Evolutionary conservation across 1,284 basidiomycete genomes (phyloP), one percentile per base, ranked within the genome.

Genomic region (Ceratobasidium sp.): DNA sequence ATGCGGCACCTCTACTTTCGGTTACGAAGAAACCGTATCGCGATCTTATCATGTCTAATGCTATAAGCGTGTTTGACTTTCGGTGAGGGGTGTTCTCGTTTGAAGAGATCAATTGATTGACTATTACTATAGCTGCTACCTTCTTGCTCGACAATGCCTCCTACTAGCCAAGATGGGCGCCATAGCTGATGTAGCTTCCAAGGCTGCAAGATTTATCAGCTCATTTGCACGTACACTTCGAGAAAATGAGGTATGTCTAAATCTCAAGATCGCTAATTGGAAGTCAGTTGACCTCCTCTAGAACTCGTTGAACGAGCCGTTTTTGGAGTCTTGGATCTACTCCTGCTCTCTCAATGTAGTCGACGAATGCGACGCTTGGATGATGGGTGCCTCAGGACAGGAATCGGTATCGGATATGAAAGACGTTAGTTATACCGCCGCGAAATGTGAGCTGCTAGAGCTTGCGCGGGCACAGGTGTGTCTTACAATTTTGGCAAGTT

Each of bases 311-410:
- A 92, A 94, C 0, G 86, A 87, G 26, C 90, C 91, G 82, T 98
- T 98, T 82, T 88, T 98, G 54, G 95, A 98, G 84, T 93, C 94
- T 0, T 99, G 98, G 97, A 94, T 91, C 28, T 99, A 96, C 84
- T 96, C 94, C 12, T 96, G 96, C 0, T 93, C 96, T 28, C 87
- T 97, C 74, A 96, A 94, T 81, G 92, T 94, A 57, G 92, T 97
- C 15, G 92, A 95, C 23, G 92, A 93, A 81, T 96, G 93, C 81
- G 94, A 96, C 82, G 85, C 87, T 3, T 97, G 95, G 95, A 89
- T 90, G 56, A 84, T 85, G 20, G 81, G 84, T 0, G 82, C 86
- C 15, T 78, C 59, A 33, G 85, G 86, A 28, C 82, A 90, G 54
- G 88, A 90, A 64, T 85, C 86, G 5, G 65, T 84, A 7, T 83